Percentiles rank a stretch among this genome's conserved stretches.
Evolutionary conservation across 768 basidiomycete genomes (phyloP).

Genomic region (Amanita polypyramis): DNA sequence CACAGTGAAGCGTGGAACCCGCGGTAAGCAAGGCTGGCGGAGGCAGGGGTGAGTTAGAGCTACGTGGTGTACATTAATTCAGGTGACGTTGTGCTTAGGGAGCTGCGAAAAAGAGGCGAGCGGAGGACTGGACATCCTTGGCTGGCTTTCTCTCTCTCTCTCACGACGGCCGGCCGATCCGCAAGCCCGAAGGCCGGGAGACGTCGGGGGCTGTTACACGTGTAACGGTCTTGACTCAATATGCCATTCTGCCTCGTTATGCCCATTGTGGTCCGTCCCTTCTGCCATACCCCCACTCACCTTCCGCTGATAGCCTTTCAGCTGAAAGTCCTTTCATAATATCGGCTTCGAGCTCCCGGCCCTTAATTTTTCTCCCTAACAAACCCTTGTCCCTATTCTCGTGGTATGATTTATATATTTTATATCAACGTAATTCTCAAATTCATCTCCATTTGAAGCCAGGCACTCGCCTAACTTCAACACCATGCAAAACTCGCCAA

Average conservation of each 20-base stretch:
- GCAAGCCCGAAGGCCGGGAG: slow-evolving; percentile 18
- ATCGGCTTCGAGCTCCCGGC: slow-evolving; percentile 3
- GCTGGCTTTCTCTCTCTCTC: neutral
- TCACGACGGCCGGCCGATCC: neutral
- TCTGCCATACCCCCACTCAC: slow-evolving; percentile 10
- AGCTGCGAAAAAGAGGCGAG: neutral
- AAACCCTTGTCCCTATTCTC: slow-evolving; percentile 8
- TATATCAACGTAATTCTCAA: neutral
- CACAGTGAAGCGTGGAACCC: neutral
- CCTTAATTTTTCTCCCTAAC: slow-evolving; percentile 5
- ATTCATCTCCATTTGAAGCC: slow-evolving; percentile 3
- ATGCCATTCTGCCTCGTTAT: slow-evolving; percentile 29
- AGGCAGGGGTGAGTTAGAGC: neutral
- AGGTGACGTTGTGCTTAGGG: neutral
- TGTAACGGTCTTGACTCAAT: slow-evolving; percentile 56
- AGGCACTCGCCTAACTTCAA: slow-evolving; percentile 5
- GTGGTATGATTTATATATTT: slow-evolving; percentile 5
- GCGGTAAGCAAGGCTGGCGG: neutral
- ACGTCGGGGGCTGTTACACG: slow-evolving; percentile 61
- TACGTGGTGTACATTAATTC: neutral
- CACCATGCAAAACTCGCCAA: slow-evolving; percentile 20
- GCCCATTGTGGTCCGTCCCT: slow-evolving; percentile 33
- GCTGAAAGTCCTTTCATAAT: slow-evolving; percentile 1
- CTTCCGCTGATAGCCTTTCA: slow-evolving; percentile 17
- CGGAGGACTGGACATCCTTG: too few relatives aligned